These are phyloP conservation scores for Fusarium nanum DNA, from an alignment of 2,329 filamentous ascomycete species.

Conservation along the genomic window DNA sequence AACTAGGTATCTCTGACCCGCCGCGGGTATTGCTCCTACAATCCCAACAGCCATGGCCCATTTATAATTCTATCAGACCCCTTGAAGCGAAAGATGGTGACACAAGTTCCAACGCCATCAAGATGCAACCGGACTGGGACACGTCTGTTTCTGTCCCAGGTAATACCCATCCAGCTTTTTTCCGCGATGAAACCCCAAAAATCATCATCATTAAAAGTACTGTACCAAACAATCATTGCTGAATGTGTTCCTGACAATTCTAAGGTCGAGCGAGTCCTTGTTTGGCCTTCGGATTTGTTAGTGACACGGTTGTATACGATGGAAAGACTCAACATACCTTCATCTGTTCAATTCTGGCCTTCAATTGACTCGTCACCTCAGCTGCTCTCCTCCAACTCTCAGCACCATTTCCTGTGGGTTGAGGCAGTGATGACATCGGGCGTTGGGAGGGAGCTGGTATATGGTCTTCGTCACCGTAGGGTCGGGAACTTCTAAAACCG, in stretches of 20 bases:
- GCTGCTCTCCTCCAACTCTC: constrained; percentile 98
- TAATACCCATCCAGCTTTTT: constrained; percentile 34
- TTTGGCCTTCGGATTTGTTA: constrained; percentile 55
- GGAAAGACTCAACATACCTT: constrained; percentile 66
- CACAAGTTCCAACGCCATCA: constrained; percentile 47
- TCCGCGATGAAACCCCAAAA: constrained; percentile 34
- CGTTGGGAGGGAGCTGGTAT: constrained; percentile 47
- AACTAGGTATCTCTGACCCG: constrained; percentile 45
- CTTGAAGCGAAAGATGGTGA: constrained; percentile 41
- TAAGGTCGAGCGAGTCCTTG: constrained; percentile 62
- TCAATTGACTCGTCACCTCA: constrained; percentile 96
- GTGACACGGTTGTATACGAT: neutral
- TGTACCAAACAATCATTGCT: constrained; percentile 20
- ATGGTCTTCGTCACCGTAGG: constrained; percentile 52
- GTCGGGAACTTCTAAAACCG: constrained; percentile 58
- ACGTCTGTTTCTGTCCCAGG: constrained; percentile 33
- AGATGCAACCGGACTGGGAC: constrained; percentile 46
- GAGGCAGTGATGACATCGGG: constrained; percentile 52
- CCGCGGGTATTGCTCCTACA: constrained; percentile 41
- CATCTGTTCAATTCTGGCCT: constrained; percentile 98
- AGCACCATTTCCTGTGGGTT: constrained; percentile 51
- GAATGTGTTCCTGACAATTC: constrained; percentile 17
- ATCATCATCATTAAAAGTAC: constrained; percentile 43
- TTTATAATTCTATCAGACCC: constrained; percentile 41
- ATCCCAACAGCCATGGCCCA: constrained; percentile 34